Evolutionary conservation across 2,329 filamentous ascomycete genomes (phyloP).

Genomic region (Fusarium sp.): DNA sequence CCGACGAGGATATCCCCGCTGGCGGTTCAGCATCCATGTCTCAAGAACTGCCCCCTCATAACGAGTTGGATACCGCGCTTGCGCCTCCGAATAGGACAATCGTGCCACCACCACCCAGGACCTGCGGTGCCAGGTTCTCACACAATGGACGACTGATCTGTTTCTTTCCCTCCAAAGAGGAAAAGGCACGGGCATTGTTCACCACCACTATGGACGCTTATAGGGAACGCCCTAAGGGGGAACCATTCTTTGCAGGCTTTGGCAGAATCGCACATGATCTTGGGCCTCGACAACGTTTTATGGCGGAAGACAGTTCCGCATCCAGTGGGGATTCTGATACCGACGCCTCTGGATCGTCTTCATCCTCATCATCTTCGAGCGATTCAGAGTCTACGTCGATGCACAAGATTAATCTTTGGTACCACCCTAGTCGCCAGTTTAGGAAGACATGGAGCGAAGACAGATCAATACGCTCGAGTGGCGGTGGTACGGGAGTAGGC

Average conservation of each 20-base stretch:
- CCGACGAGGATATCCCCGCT: constrained; percentile 68
- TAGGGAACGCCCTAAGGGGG: constrained; percentile 62
- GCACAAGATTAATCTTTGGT: constrained; percentile 68
- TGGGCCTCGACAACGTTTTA: constrained; percentile 58
- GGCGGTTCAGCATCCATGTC: constrained; percentile 69
- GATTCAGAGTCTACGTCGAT: constrained; percentile 73
- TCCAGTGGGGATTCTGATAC: constrained; percentile 63
- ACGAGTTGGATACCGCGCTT: constrained; percentile 64
- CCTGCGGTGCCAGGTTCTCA: constrained; percentile 70
- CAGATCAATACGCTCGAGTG: constrained; percentile 68
- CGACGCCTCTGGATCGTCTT: constrained; percentile 59
- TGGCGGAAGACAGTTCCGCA: constrained; percentile 61
- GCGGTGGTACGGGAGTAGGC: constrained; percentile 63
- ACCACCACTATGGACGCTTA: constrained; percentile 58
- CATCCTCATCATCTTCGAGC: constrained; percentile 65
- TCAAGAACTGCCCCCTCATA: constrained; percentile 67
- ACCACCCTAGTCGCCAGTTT: constrained; percentile 62
- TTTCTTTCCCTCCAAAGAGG: constrained; percentile 76
- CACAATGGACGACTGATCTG: constrained; percentile 71
- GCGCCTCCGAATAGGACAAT: constrained; percentile 62
- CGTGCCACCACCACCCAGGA: constrained; percentile 66
- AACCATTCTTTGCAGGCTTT: constrained; percentile 68
- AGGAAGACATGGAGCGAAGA: constrained; percentile 67
- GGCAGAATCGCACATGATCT: constrained; percentile 64
- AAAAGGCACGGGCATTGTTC: constrained; percentile 63